Base-by-base conservation (phyloP, 2,329 filamentous ascomycete species). In the Exophiala alcalophila region DNA sequence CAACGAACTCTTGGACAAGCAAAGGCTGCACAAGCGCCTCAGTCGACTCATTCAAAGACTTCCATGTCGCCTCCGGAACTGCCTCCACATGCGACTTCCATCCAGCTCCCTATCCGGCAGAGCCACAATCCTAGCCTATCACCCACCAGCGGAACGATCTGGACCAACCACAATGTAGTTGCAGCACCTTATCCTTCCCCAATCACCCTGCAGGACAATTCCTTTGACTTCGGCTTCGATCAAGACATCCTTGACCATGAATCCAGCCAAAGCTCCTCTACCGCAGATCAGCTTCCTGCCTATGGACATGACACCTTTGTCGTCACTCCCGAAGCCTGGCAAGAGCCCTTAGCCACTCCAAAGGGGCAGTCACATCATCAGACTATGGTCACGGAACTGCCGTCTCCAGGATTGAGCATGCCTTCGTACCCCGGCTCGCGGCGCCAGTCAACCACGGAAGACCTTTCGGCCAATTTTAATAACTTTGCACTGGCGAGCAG, bases 1-100 rank as follows among this genome's bases (percentile, higher is more conserved):
- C 67, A 69, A 50, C 57, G 67, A 44, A 65, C 66, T n/a, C 57
- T 70, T 34, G 64, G 62, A 42, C 64, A 65, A 26, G 65, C 66
- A 8, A 64, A 64, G 41, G 64, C 65, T 32, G 65, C 64, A 35
- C 63, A 63, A 15, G 59, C 58, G 23, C 57, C 60, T 18, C 50
- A 44, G 14, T 18, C 35, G 19, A 18, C 39, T 14, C 49, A 52
- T 23, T 12, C 34, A 4, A 38, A 47, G 5, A 20, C 28, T 10
- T 23, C 28, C 16, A 47, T 52, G 45, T 26, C 45, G 12, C 46
- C 45, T 40, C 49, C 45, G 14, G 36, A 40, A 6, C 23, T 47
- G 16, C 44, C 49, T 28, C 18, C 26, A 21, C 49, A 41, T 18
- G 61, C 41, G n/a, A n/a, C 25, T 16, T n/a, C 41, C 12, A 43